A percentile compares a stretch with the other conserved stretches of the same genome.
Conservation (phyloP, 2,329 filamentous ascomycete species). For the Alternaria burnsii region DNA sequence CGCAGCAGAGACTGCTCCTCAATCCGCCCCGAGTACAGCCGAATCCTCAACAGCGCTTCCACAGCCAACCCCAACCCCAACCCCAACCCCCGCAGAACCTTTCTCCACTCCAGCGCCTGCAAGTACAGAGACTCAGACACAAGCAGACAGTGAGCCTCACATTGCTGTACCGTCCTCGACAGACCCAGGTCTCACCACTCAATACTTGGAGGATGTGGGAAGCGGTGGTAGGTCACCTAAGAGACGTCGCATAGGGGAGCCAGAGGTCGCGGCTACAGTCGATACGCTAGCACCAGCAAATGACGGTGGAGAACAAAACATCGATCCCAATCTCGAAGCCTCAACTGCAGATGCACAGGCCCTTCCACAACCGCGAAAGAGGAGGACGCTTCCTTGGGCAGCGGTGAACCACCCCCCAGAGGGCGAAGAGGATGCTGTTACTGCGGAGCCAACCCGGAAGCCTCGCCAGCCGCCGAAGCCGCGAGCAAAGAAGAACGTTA, state of each 20-base stretch:
- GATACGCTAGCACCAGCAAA: not conserved
- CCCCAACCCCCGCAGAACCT: not conserved
- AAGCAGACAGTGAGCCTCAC: not conserved
- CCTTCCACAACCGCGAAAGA: slow-evolving; percentile 16
- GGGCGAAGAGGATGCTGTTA: slow-evolving; percentile 17
- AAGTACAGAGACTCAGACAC: not conserved
- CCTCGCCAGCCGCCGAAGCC: slow-evolving; percentile 24
- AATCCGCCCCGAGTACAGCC: slow-evolving; percentile 6
- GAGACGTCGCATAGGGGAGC: slow-evolving; percentile 27
- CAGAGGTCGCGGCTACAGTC: not conserved
- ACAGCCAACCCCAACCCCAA: not conserved
- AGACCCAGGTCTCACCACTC: slow-evolving; percentile 2
- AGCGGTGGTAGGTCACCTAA: slow-evolving; percentile 31
- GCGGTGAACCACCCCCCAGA: slow-evolving; percentile 40
- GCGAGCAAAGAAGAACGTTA: slow-evolving; percentile 17
- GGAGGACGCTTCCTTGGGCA: slow-evolving; percentile 34
- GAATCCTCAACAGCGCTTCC: not conserved
- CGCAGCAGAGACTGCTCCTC: slow-evolving; percentile 9
- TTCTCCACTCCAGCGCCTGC: slow-evolving; percentile 6
- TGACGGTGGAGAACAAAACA: not conserved
- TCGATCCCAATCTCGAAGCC: slow-evolving; percentile 1
- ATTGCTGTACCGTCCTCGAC: not conserved
- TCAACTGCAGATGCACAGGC: slow-evolving; percentile 4
- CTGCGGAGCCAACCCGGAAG: slow-evolving; percentile 19
- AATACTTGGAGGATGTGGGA: slow-evolving; percentile 18